Conservation (phyloP, 1,284 basidiomycete genomes). For the Sphaerobolus stellatus region DNA sequence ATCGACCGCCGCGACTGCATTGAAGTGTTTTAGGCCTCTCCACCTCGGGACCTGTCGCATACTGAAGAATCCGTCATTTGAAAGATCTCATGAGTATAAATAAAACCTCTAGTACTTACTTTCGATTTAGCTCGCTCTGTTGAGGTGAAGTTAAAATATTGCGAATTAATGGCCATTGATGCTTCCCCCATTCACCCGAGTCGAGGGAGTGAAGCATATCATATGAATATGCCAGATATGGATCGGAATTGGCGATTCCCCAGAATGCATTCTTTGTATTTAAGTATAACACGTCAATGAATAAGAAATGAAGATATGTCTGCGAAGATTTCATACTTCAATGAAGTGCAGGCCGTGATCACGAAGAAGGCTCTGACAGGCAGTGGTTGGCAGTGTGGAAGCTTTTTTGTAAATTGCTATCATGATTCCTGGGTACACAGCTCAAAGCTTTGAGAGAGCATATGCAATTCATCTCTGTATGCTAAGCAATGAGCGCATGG, state of each 20-base stretch:
- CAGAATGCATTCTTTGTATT: slow-evolving; percentile 11
- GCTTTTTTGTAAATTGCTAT: slow-evolving; percentile 19
- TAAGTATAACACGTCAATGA: slow-evolving; percentile 11
- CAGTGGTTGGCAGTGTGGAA: slow-evolving; percentile 10
- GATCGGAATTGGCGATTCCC: slow-evolving; percentile 13
- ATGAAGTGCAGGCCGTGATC: slow-evolving; percentile 28
- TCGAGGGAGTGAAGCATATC: slow-evolving; percentile 24
- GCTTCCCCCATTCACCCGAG: slow-evolving; percentile 21
- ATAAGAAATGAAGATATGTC: slow-evolving; percentile 5
- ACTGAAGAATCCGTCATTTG: too few relatives aligned
- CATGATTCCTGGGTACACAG: slow-evolving; percentile 4
- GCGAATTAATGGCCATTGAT: too few relatives aligned
- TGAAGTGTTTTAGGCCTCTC: background rate
- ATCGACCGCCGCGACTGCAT: background rate
- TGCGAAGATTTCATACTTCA: slow-evolving; percentile 16
- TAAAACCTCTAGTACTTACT: too few relatives aligned
- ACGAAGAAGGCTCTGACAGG: slow-evolving; percentile 22
- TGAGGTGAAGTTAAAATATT: too few relatives aligned
- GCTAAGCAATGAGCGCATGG: slow-evolving; percentile 31
- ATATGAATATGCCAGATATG: slow-evolving; percentile 20
- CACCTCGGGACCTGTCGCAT: background rate
- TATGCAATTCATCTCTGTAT: slow-evolving; percentile 20
- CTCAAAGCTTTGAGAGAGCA: background rate
- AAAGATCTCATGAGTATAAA: too few relatives aligned
- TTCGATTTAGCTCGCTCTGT: too few relatives aligned